Evolutionary conservation across 495 filamentous ascomycete species (phyloP).

Genomic region (Tetracladium marchalianum): DNA sequence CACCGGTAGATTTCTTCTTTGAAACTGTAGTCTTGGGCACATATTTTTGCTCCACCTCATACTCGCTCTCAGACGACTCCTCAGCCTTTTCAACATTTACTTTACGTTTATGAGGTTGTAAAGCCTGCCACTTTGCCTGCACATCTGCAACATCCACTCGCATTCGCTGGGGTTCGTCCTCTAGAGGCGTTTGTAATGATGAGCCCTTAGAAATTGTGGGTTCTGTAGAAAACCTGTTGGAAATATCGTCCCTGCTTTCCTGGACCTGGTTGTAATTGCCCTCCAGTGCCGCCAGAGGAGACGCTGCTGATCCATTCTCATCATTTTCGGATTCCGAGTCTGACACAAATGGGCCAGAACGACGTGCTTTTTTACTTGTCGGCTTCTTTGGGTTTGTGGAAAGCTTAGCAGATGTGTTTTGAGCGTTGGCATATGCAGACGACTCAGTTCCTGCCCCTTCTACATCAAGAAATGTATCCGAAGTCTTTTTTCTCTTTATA

Average conservation of each 20-base stretch:
- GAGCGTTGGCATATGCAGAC: background rate
- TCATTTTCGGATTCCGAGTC: conserved; percentile 21
- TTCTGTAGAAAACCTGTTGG: conserved; percentile 1
- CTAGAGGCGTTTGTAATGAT: conserved; percentile 15
- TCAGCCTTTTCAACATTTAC: conserved; percentile 8
- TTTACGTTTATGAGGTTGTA: conserved; percentile 17
- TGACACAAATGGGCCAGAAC: conserved; percentile 24
- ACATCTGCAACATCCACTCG: conserved; percentile 11
- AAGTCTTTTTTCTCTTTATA: conserved; percentile 34
- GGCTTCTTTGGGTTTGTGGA: background rate
- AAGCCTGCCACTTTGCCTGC: conserved; percentile 9
- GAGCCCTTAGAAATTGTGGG: conserved; percentile 8
- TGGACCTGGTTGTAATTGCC: conserved; percentile 7
- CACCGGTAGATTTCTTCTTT: background rate
- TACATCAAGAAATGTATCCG: background rate
- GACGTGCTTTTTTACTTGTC: conserved; percentile 31
- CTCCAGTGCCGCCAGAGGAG: background rate
- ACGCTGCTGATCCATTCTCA: background rate
- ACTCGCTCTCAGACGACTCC: conserved; percentile 54
- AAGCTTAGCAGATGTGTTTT: background rate
- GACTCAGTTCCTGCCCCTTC: background rate
- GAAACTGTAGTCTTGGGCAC: background rate
- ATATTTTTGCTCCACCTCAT: conserved; percentile 49
- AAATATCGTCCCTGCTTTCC: conserved; percentile 6
- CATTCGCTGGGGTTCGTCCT: conserved; percentile 1